Evolutionary conservation across 768 basidiomycete genomes (phyloP).

Genomic region (Phlebiopsis gigantea): DNA sequence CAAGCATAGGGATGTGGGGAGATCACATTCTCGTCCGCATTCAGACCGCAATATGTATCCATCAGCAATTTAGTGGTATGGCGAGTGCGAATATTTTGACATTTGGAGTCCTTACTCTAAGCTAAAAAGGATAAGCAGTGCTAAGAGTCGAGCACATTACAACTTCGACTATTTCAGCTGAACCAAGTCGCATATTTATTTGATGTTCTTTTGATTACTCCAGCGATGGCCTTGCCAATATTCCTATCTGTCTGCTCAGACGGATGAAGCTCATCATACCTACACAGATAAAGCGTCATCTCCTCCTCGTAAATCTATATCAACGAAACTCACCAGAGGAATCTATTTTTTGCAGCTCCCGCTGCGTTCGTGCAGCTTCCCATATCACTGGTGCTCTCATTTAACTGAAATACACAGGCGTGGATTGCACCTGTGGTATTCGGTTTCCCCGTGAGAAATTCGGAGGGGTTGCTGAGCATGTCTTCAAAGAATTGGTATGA

Average conservation of each 20-base stretch:
- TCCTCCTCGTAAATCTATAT: not conserved
- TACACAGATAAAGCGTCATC: not conserved
- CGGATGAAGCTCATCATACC: constrained; percentile 53
- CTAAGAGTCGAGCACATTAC: too few species aligned
- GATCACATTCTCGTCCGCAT: too few species aligned
- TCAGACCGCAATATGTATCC: too few species aligned
- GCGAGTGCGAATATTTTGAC: too few species aligned
- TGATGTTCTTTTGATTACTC: constrained; percentile 35
- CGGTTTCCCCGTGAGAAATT: constrained; percentile 53
- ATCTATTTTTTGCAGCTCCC: constrained; percentile 50
- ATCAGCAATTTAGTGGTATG: too few species aligned
- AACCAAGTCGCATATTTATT: constrained; percentile 47
- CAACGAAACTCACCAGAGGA: constrained; percentile 40
- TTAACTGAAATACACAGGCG: constrained; percentile 40
- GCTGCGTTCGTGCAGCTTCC: constrained; percentile 32
- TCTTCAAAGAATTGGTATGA: constrained; percentile 59
- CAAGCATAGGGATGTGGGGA: too few species aligned
- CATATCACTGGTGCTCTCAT: constrained; percentile 23
- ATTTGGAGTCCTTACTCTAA: too few species aligned
- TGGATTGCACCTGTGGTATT: constrained; percentile 52
- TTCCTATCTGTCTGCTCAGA: constrained; percentile 53
- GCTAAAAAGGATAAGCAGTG: too few species aligned
- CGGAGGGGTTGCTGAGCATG: constrained; percentile 44
- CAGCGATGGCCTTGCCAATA: constrained; percentile 44
- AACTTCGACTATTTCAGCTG: constrained; percentile 33